Conservation (phyloP, 2,329 filamentous ascomycete species). For the Hypoxylon sp. region DNA sequence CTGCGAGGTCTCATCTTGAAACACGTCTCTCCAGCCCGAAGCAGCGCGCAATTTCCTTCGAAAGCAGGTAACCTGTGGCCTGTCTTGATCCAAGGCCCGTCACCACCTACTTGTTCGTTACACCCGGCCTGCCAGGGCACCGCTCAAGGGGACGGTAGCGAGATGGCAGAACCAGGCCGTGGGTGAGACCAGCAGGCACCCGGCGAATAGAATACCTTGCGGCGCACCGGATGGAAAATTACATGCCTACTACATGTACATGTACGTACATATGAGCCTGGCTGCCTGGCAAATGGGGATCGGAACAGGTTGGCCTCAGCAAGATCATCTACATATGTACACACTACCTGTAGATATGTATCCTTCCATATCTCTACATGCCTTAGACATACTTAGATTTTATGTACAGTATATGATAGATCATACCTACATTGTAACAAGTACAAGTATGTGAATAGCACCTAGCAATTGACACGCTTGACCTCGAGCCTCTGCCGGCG, state of each 20-base stretch:
- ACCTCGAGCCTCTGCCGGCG: not conserved
- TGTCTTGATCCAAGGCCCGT: conserved; percentile 10
- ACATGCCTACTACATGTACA: not conserved
- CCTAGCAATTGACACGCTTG: not conserved
- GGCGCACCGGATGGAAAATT: no score
- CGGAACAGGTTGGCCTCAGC: no score
- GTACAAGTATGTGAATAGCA: no score
- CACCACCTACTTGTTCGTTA: not conserved
- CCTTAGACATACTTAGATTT: no score
- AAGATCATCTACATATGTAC: no score
- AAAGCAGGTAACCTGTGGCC: not conserved
- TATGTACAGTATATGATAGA: no score
- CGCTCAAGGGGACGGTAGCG: not conserved
- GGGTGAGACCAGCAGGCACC: not conserved
- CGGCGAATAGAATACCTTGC: no score
- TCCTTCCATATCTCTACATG: no score
- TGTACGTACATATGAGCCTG: not conserved
- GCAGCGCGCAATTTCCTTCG: conserved; percentile 13
- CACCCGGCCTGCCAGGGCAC: not conserved
- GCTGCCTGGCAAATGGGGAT: not conserved
- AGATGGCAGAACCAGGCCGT: not conserved
- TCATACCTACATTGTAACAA: no score
- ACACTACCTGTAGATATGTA: no score
- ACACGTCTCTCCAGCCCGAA: conserved; percentile 27
- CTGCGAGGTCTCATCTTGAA: conserved; percentile 35